Base-by-base conservation (phyloP, 2,329 filamentous ascomycete species). In the Byssothecium circinans region DNA sequence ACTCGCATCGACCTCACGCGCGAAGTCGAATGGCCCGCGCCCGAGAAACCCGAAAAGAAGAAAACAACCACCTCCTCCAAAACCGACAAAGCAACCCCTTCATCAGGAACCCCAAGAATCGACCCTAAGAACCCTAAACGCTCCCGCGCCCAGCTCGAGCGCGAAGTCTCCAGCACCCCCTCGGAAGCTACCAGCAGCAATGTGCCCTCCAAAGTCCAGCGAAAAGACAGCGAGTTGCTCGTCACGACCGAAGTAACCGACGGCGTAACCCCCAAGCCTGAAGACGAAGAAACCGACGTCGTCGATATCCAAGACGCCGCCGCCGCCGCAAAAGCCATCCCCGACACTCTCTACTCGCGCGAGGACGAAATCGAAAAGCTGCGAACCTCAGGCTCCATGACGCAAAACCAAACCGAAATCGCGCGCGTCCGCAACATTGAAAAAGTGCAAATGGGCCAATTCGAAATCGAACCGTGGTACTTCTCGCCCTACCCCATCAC, bases 361-460 rank as follows among this genome's bases (percentile, higher is more conserved):
- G 89, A 95, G 69, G 89, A 95, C 56, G 94, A 99, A 70, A 96
- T 97, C 47, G 94, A 99, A 69, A 96, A 96, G 68, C 80, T 99
- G 8, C 85, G 94, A 33, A 96, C 91, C 3, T 89, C 89, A 19
- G 95, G 94, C 25, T 96, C 91, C 52, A 97, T 99, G 94, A 99
- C 95, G 10, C 95, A 99, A 68, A 97, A 97, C 57, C 94, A 95
- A 47, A 91, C 92, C 11, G 95, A 99, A 67, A 91, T 99, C 52
- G 92, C 92, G 19, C 87, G 95, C 43, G 95, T 99, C 45, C 87
- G 94, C 64, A 99, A 99, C 67, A 85, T 99, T 57, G 89, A 89
- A 45, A 91, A 88, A 58, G 86, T 99, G 3, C 92, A 97, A 68
- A 97, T 99, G 78, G 95, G 94, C 36, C 85, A 86, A 60, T 87